These are phyloP conservation scores for Phytophthora macrochlamydospora DNA, from an alignment of 352 stramenopile genomes.

Conservation along the genomic window DNA sequence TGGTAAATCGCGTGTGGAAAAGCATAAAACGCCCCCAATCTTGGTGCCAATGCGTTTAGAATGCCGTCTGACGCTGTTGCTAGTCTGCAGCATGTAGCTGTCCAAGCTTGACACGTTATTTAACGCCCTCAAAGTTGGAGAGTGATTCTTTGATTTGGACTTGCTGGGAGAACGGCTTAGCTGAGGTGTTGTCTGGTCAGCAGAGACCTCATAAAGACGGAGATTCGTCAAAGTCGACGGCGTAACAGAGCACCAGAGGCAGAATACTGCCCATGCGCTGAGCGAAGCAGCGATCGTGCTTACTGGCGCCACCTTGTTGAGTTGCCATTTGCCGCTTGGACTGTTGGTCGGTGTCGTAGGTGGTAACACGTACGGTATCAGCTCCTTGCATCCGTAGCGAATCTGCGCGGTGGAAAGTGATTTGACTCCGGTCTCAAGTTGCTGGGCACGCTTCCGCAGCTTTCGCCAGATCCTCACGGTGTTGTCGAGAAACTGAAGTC, in stretches of 20 bases:
- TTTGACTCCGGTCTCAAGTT: constrained; percentile 31
- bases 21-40: constrained; percentile 41
- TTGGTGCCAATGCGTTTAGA: constrained; percentile 36
- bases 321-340: constrained; percentile 5
- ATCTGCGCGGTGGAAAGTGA: constrained; percentile 38
- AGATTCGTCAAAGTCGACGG: neutral
- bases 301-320: constrained; percentile 34
- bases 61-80: neutral
- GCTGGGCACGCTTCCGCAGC: constrained; percentile 42
- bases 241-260: constrained; percentile 32
- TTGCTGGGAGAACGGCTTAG: neutral
- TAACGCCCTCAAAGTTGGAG: neutral
- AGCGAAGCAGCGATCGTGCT: constrained; percentile 59
- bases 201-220: neutral
- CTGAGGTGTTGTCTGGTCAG: neutral
- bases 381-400: constrained; percentile 38
- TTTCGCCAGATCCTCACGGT: constrained; percentile 37
- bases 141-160: neutral
- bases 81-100: neutral
- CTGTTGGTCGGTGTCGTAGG: neutral
- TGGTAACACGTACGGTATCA: constrained; percentile 26
- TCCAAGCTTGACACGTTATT: neutral
- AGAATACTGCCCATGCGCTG: constrained; percentile 47
- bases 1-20: constrained; percentile 29
- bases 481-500: constrained; percentile 53